A percentile compares a stretch with the other conserved stretches of the same genome.
These are phyloP conservation scores for Huntiella bhutanensis DNA, from an alignment of 2,329 filamentous ascomycete genomes.

Conservation along the genomic window DNA sequence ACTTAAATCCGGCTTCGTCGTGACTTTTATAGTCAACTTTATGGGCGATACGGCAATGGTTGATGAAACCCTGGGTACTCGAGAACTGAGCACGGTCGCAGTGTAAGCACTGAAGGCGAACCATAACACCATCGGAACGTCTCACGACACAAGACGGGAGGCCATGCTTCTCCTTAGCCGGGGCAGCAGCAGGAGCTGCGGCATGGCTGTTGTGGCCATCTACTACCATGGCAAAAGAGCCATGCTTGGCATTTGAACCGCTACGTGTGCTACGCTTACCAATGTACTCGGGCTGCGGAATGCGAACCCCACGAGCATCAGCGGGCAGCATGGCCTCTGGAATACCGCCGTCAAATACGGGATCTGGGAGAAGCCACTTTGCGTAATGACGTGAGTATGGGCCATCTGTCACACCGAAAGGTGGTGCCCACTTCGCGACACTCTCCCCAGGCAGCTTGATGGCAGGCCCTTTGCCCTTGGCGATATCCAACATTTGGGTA, in stretches of 20 bases:
- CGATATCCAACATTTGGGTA: slow-evolving; percentile 49
- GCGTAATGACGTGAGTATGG: slow-evolving; percentile 89
- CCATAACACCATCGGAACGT: slow-evolving; percentile 65
- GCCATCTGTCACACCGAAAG: slow-evolving; percentile 79
- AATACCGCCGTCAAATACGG: slow-evolving; percentile 57
- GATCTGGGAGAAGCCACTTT: slow-evolving; percentile 83
- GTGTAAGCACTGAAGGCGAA: slow-evolving; percentile 78
- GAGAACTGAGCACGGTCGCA: slow-evolving; percentile 84
- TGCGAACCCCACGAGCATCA: slow-evolving; percentile 51
- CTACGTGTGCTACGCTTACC: slow-evolving; percentile 33
- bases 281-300: slow-evolving; percentile 37
- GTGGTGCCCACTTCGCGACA: slow-evolving; percentile 59
- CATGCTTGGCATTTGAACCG: slow-evolving; percentile 29
- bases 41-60: slow-evolving; percentile 93
- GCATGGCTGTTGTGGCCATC: neutral
- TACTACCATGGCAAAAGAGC: slow-evolving; percentile 15
- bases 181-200: slow-evolving; percentile 48
- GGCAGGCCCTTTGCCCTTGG: slow-evolving; percentile 54
- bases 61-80: slow-evolving; percentile 97
- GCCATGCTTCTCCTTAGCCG: slow-evolving; percentile 62
- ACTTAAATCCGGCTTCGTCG: slow-evolving; percentile 76
- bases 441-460: slow-evolving; percentile 43
- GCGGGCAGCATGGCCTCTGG: slow-evolving; percentile 26
- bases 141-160: slow-evolving; percentile 55
- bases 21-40: slow-evolving; percentile 88